Percentiles rank a stretch among this genome's conserved stretches.
Conservation (phyloP, 1,139 yeast species). For the Sugiyamaella grinbergsii region DNA sequence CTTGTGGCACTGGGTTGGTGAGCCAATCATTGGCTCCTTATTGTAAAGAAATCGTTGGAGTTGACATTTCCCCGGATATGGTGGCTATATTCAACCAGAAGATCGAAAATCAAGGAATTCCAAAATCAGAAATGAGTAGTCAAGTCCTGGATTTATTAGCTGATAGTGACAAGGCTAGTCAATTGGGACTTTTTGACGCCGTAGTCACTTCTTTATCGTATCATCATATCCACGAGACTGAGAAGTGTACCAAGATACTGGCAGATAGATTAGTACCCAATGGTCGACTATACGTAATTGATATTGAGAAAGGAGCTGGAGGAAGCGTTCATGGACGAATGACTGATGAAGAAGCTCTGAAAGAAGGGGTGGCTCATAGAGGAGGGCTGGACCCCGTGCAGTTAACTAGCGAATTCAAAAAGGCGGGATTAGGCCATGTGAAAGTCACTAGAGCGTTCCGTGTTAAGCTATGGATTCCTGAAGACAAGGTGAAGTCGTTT, state of each 20-base stretch:
- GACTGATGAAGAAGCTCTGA: conserved; percentile 25
- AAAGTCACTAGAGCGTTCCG: conserved; percentile 24
- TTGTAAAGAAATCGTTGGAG: conserved; percentile 35
- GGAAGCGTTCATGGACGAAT: conserved; percentile 24
- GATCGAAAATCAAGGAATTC: conserved; percentile 33
- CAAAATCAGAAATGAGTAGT: conserved; percentile 31
- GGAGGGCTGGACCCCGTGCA: conserved; percentile 28
- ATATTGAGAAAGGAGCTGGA: conserved; percentile 26
- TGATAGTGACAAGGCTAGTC: conserved; percentile 18
- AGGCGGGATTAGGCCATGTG: conserved; percentile 32
- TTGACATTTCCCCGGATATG: conserved; percentile 38
- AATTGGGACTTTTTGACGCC: conserved; percentile 32
- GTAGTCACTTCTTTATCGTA: conserved; percentile 37
- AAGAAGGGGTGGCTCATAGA: conserved; percentile 30
- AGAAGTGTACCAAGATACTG: conserved; percentile 29
- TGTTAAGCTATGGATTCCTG: conserved; percentile 33
- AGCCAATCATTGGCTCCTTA: conserved; percentile 35
- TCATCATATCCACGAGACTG: conserved; percentile 38
- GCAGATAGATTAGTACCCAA: conserved; percentile 29
- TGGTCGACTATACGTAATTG: conserved; percentile 36
- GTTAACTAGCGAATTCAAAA: conserved; percentile 25
- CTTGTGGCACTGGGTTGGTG: conserved; percentile 40
- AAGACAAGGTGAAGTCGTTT: conserved; percentile 26
- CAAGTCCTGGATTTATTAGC: conserved; percentile 28
- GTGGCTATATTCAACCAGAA: conserved; percentile 34